Base-by-base conservation (phyloP, 2,329 filamentous ascomycete species). In the Amauroascus niger region DNA sequence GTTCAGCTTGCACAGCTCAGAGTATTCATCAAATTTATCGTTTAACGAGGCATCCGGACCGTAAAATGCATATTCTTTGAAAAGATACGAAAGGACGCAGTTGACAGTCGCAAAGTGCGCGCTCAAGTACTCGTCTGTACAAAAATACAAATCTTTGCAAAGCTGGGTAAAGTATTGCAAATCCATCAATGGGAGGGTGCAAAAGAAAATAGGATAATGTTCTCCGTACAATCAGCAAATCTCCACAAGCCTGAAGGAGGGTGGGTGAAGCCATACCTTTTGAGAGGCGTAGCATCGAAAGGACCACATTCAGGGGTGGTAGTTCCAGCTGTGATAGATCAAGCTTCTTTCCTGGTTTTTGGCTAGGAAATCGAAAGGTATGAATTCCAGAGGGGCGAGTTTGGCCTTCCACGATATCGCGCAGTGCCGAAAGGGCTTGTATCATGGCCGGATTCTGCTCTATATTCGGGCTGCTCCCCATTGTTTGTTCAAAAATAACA, bases 81-180 rank as follows among this genome's bases (percentile, higher is more conserved):
- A 71, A 1, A 73, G 49, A 51, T 67, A 65, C 44, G 65, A 69
- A 2, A 75, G 61, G 1, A 64, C 63, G 26, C 69, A 67, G 46
- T 72, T 69, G 1, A 69, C 65, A 7, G 69, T 60, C 9, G 72
- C 68, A 30, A 72, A 72, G 2, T 67, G 65, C 1, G 68, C 64
- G 30, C 69, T 65, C 1, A 70, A 67, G 49, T 68, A 72, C 9
- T 72, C 68, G 9, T 74, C 69, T 0, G 67, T 67, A 13, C 67
- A 67, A 52, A 74, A 74, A 55, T 73, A 74, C 0, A 75, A 62
- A 41, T 67, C 65, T 24, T 69, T 70, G 57, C 72, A 74, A 46
- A 70, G 61, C 18, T 69, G 63, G 6, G 64, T 64, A 44, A 74
- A 67, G 7, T 63, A 60, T 0, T 67, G 61, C 11, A 65, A 45